A percentile compares a stretch with the other conserved stretches of the same genome.
These are phyloP conservation scores for Salvia sclarea DNA, from an alignment of 305 asterid genomes.

Conservation along the genomic window DNA sequence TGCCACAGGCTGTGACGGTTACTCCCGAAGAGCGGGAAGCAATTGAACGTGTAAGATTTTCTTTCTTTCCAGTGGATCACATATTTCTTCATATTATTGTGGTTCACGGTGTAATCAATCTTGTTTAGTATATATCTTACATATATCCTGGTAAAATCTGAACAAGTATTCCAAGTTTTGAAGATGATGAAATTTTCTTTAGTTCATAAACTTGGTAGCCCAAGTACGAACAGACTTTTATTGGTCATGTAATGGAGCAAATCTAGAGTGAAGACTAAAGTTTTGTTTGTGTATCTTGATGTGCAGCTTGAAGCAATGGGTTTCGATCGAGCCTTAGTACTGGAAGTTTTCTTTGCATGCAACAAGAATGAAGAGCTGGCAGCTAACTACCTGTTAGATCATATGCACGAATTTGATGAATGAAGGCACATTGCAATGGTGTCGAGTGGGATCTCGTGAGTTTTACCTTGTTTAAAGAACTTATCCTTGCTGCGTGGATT, in stretches of 20 bases:
- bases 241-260: neutral
- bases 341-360: slow-evolving; percentile 93
- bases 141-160: too few relatives aligned
- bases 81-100: neutral
- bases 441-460: slow-evolving; percentile 24
- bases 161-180: neutral
- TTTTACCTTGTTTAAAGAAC: slow-evolving; percentile 25
- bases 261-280: neutral
- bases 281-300: neutral
- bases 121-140: too few relatives aligned
- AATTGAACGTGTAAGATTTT: slow-evolving; percentile 72
- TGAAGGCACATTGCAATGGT: slow-evolving; percentile 36
- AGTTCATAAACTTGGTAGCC: neutral
- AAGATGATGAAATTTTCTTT: neutral
- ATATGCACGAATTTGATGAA: slow-evolving; percentile 84
- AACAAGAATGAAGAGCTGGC: slow-evolving; percentile 95
- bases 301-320: slow-evolving; percentile 95
- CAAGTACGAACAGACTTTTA: neutral
- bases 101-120: neutral
- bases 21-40: slow-evolving; percentile 93
- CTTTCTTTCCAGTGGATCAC: neutral
- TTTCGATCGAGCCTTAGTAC: slow-evolving; percentile 72
- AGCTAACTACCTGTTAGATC: slow-evolving; percentile 87
- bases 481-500: slow-evolving; percentile 46
- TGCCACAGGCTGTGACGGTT: slow-evolving; percentile 85